Evolutionary conservation across 2,329 filamentous ascomycete species (phyloP), one percentile per base, ranked within the genome.

Genomic region (Macrophomina tecta): DNA sequence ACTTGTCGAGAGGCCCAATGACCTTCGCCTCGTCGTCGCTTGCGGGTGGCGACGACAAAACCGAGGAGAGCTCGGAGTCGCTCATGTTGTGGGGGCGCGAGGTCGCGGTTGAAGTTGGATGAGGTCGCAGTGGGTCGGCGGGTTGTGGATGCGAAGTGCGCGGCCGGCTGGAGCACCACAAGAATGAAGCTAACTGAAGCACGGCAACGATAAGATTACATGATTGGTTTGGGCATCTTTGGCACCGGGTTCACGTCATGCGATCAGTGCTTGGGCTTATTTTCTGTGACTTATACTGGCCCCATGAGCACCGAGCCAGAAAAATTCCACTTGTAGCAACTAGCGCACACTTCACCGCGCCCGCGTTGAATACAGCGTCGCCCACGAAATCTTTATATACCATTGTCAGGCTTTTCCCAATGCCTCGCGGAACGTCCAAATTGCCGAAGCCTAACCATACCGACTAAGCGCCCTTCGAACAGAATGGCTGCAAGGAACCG

Each of bases 41-140:
- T 28, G 86, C 83, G 14, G 86, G 85, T 55, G 85, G 83, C 58
- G 87, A 87, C 40, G 87, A 89, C 58, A 89, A 79, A 30, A 83
- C 84, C 32, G 76, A 78, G 30, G 85, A 85, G 48, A 85, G 83
- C 68, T 87, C 86, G 48, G 84, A 85, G 73, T 87, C 86, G 68
- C 82, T 83, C 79, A 85, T 84, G 77, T 72, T 79, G 72, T 74
- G 69, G 71, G 76, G 73, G 45, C 16, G 14, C 18, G 34, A 23
- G 12, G 45, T 12, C 5, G 64, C 40, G 18, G 34, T 42, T n/a
- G 53, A 45, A 52, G 38, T 46, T 52, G 64, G 36, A 64, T 52
- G 49, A 32, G 23, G 48, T 53, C 36, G 61, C 49, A 34, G 58
- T 62, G 63, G 51, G 63, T 65, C 34, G 63, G 52, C 53, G 53